Base-by-base conservation (phyloP, 2,329 filamentous ascomycete genomes). In the Trichophaea hybrida region DNA sequence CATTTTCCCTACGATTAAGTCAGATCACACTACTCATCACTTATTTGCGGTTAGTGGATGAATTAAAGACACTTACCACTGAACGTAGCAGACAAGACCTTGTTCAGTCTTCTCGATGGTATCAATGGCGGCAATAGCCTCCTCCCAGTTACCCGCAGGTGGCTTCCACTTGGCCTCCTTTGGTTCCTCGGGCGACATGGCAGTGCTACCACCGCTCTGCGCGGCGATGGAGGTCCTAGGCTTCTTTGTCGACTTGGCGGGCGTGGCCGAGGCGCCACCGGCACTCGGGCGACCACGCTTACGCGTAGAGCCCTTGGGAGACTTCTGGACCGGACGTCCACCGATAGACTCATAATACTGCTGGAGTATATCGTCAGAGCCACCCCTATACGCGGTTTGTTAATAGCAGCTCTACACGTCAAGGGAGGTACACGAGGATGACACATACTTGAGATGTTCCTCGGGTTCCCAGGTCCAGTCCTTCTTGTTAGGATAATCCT, bases 401-500 rank as follows among this genome's bases (percentile, higher is more conserved):
- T 24, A 24, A 51, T 51, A 12, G 75, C 71, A 0, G 81, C 81
- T 33, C 79, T 79, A 57, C 79, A 78, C 53, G 79, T 82, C 51
- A 34, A 37, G 49, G 17, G 17, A 50, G 15, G 15, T 17, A 46
- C 10, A 15, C 17, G 10, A 31, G 8, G 6, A 31, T 34, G 60
- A 57, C 24, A 65, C 77, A 61, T 72, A 82, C 80, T 66, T 72
- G 61, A 88, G 74, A 66, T 89, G 90, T 8, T 81, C 80, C 67
- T 87, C 83, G 0, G 85, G 83, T 69, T 93, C 87, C 86, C 86
- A 91, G 0, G 87, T 93, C 68, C 80, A 73, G 65, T 93, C 87
- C 0, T 74, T 71, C 62, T 82, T 81, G 62, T 82, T 79, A 0
- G 86, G 80, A 63, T 84, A 93, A 2, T 86, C 86, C 64, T 86